phyloP scores from a whole-genome alignment of 306 rosid species.

The Dryas alaskensis region DNA sequence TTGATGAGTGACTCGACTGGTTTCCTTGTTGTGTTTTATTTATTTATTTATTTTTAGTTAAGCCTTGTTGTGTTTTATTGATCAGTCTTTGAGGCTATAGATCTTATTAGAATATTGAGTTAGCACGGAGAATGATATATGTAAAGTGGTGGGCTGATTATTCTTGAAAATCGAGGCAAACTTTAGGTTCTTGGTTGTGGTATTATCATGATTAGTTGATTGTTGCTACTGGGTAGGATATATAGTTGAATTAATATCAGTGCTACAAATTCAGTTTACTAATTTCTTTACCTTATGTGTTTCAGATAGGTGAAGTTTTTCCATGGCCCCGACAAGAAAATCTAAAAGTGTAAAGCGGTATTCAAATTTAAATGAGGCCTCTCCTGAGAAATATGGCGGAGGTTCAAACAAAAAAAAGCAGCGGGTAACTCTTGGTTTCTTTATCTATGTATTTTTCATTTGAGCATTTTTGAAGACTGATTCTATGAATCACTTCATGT shows the following conservation, averaged over 20 bases:
- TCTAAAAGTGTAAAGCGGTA: constrained; percentile 46
- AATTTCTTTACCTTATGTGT: constrained; percentile 10
- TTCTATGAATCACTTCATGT: constrained; percentile 8
- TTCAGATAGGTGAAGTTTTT: constrained; percentile 33
- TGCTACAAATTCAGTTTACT: background rate
- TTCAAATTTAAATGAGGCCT: constrained; percentile 40
- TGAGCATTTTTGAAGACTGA: background rate
- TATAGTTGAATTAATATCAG: constrained; percentile 10
- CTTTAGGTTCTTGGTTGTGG: constrained; percentile 5
- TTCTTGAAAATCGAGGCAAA: background rate
- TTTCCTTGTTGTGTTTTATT: background rate
- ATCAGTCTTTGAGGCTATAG: constrained; percentile 1
- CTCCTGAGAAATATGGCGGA: constrained; percentile 56
- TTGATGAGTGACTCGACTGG: background rate
- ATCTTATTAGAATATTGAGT: background rate
- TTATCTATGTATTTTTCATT: constrained; percentile 11
- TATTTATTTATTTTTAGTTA: no score
- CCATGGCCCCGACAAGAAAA: constrained; percentile 70
- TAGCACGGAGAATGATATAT: background rate
- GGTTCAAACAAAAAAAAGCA: constrained; percentile 43
- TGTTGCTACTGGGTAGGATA: background rate
- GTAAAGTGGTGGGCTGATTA: constrained; percentile 1
- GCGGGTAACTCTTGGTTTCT: constrained; percentile 38
- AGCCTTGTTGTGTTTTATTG: background rate
- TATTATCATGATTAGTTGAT: constrained; percentile 8